Percentiles rank a stretch among this genome's conserved stretches.
Conservation (phyloP, 164 flowering plant genomes). For the Chimonanthus praecox region DNA sequence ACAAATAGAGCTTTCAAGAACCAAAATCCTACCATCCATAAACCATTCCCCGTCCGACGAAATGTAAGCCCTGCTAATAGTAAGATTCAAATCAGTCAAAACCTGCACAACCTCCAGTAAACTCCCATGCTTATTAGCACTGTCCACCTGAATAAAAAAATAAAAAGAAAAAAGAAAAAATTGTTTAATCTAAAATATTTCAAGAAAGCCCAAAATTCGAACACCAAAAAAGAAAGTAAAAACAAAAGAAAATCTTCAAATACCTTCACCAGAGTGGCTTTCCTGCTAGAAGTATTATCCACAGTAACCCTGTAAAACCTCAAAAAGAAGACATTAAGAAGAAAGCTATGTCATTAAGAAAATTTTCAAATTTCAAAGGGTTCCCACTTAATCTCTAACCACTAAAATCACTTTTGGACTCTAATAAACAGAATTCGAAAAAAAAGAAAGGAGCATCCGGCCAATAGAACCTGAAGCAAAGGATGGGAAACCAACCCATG, state of each 20-base stretch:
- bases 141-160: constrained; percentile 57
- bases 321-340: background rate
- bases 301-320: constrained; percentile 62
- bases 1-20: background rate
- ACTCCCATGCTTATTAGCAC: constrained; percentile 68
- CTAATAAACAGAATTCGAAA: background rate
- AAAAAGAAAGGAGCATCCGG: background rate
- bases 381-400: background rate
- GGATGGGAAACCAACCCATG: constrained; percentile 5
- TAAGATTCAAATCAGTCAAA: constrained; percentile 59
- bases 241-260: background rate
- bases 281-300: constrained; percentile 62
- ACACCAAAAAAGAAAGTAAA: background rate
- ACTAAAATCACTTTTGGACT: too few species aligned
- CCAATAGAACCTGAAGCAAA: background rate
- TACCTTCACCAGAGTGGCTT: constrained; percentile 80
- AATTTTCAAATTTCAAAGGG: background rate
- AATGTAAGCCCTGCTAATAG: constrained; percentile 60
- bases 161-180: constrained; percentile 2
- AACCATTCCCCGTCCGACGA: constrained; percentile 84
- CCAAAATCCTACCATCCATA: constrained; percentile 59
- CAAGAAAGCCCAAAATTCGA: background rate
- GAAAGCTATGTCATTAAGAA: background rate
- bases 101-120: constrained; percentile 70
- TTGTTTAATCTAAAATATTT: background rate